phyloP scores from a whole-genome alignment of 768 basidiomycete genomes.

The Termitomyces sp. region DNA sequence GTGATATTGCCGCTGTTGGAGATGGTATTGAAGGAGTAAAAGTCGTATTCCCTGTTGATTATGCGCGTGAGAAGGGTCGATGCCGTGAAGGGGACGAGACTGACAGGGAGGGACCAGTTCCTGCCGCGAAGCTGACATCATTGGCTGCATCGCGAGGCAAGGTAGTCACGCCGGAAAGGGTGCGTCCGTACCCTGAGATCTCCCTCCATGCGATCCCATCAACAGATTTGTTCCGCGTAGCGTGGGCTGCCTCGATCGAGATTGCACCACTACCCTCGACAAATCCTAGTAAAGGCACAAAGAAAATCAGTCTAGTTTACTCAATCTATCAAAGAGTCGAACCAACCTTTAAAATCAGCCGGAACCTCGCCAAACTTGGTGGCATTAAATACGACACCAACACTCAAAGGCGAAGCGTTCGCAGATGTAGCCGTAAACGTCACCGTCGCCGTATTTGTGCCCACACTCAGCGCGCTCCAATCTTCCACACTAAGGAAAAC shows the following conservation, averaged over 20 bases:
- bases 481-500: conserved; percentile 49
- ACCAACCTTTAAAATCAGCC: conserved; percentile 42
- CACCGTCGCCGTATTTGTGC: conserved; percentile 30
- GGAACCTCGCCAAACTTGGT: conserved; percentile 31
- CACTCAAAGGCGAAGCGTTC: conserved; percentile 28
- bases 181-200: conserved; percentile 55
- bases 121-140: conserved; percentile 52
- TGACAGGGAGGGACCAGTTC: conserved; percentile 57
- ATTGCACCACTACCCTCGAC: conserved; percentile 60
- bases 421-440: conserved; percentile 40
- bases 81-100: conserved; percentile 12
- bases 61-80: neutral
- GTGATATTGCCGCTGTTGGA: conserved; percentile 35
- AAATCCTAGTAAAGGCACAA: conserved; percentile 33
- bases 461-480: conserved; percentile 44
- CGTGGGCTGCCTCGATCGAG: conserved; percentile 63
- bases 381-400: conserved; percentile 27
- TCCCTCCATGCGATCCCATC: conserved; percentile 52
- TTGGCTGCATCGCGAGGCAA: conserved; percentile 43
- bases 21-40: conserved; percentile 52
- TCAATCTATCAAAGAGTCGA: neutral
- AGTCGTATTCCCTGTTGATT: conserved; percentile 51
- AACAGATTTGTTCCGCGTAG: conserved; percentile 39
- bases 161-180: conserved; percentile 55
- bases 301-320: neutral